Conservation (phyloP, 2,329 filamentous ascomycete genomes). For the Aspergillus sp. region DNA sequence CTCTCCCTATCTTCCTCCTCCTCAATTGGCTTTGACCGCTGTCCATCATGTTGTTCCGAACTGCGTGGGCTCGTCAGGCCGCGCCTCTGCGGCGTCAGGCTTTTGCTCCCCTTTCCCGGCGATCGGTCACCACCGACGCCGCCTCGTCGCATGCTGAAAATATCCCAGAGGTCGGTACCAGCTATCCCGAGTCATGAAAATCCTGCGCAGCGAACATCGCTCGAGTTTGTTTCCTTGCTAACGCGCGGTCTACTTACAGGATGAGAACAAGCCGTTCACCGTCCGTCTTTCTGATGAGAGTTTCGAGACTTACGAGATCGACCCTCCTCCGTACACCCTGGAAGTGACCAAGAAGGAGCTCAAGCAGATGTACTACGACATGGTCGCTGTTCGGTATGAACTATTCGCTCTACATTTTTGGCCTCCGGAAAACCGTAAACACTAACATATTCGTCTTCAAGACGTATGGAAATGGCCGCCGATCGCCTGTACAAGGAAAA, state of each 20-base stretch:
- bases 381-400: slow-evolving; percentile 86
- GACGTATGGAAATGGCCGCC: slow-evolving; percentile 99
- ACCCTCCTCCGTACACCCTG: slow-evolving; percentile 90
- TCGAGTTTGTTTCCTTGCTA: slow-evolving; percentile 12
- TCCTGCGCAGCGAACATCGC: neutral
- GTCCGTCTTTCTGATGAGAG: slow-evolving; percentile 95
- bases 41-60: slow-evolving; percentile 68
- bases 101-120: slow-evolving; percentile 53
- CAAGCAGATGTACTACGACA: slow-evolving; percentile 98
- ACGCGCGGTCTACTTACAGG: slow-evolving; percentile 51
- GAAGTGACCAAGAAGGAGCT: slow-evolving; percentile 95
- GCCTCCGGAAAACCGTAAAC: neutral
- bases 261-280: slow-evolving; percentile 90
- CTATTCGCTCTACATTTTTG: neutral
- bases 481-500: slow-evolving; percentile 99
- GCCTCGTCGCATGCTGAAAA: slow-evolving; percentile 87
- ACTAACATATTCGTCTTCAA: slow-evolving; percentile 38
- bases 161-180: slow-evolving; percentile 62
- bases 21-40: slow-evolving; percentile 29
- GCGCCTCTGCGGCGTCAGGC: slow-evolving; percentile 56
- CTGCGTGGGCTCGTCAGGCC: slow-evolving; percentile 62
- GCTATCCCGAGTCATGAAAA: slow-evolving; percentile 4
- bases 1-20: slow-evolving; percentile 18
- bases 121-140: slow-evolving; percentile 91
- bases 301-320: slow-evolving; percentile 99